Base-by-base conservation (phyloP, 306 rosid genomes). In the Vicia villosa region DNA sequence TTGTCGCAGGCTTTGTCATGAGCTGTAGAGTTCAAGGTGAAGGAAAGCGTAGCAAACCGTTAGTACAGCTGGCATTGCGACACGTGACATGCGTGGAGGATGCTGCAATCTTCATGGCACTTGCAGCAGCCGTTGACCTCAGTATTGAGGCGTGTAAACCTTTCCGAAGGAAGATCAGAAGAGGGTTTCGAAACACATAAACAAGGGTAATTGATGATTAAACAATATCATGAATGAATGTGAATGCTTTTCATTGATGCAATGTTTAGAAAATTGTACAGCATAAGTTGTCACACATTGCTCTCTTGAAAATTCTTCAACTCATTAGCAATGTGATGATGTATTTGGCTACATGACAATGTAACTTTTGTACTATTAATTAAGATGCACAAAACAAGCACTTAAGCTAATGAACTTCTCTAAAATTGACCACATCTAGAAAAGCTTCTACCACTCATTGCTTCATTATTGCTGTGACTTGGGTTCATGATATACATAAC, bases 71-170 rank as follows among this genome's bases (percentile, higher is more conserved):
- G 8, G 96, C 96, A 45, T 73, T 89, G 93, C 83, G 96, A 57
- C 98, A 92, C 8, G 89, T 92, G 66, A 89, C 96, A 0, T 92
- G 98, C 0, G 85, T 86, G 46, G 96, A 92, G 79, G 98, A 92
- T 20, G 98, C 98, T 3, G 98, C 98, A 50, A 90, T 90, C 66
- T 92, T 92, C 82, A 86, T 92, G 96, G 98, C 96, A 4, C 95
- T 92, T 62, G 98, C 95, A 14, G 93, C 96, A 1, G 98, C 96
- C 0, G 96, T 90, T 8, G 93, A 88, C 75, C 89, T 89, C 52
- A 88, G 98, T 69, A 88, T 92, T 0, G 91, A 86, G 68, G 98
- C 98, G 0, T 92, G 98, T 69, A 83, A 76, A 77, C 96, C 95
- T 0, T 92, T 92, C 71, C 86, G 85, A 5, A 79, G 93, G 85